Base-by-base conservation (phyloP, 2,329 filamentous ascomycete genomes). In the Pseudogymnoascus sp. region DNA sequence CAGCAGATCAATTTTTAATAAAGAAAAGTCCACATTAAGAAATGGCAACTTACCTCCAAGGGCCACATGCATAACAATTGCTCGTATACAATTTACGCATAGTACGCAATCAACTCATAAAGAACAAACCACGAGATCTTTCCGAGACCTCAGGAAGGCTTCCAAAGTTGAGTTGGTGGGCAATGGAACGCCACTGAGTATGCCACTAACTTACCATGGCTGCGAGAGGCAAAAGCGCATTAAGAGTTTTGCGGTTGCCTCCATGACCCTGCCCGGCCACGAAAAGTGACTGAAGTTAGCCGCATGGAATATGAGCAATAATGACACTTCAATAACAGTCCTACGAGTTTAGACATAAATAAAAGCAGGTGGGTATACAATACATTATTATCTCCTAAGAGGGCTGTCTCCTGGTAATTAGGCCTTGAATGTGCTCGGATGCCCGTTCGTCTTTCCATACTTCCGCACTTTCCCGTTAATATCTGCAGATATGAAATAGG, bases 401-500 rank as follows among this genome's bases (percentile, higher is more conserved):
- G 25, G 25, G 8, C 33, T 54, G 47, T 20, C 12, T 14, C n/a
- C 33, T 54, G 28, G n/a, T 12, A 33, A 33, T 33, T 33, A 54
- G 47, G 28, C 47, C 28, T 54, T 54, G 47, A 54, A 54, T 20
- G 47, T 80, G 61, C 75, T 76, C 3, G 84, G 83, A 66, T 86
- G 82, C 0, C 85, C 86, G 65, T 87, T 73, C 66, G 79, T 78
- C 72, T 80, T 83, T 47, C 73, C 79, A 68, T 80, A 86, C 22
- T 75, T 79, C 67, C 72, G 77, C 59, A 88, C 82, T 67, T 85
- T 83, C 36, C 78, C 75, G 69, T 85, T 79, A 64, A 88, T 73
- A 63, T 83, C 80, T 57, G 76, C 74, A 35, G 81, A 73, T 6
- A 82, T 80, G 67, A 88, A 84, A 39, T 58, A 58, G 18, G 37